Evolutionary conservation across 2,329 filamentous ascomycete genomes (phyloP), one percentile per base, ranked within the genome.

Genomic region (Fusarium newnesense): DNA sequence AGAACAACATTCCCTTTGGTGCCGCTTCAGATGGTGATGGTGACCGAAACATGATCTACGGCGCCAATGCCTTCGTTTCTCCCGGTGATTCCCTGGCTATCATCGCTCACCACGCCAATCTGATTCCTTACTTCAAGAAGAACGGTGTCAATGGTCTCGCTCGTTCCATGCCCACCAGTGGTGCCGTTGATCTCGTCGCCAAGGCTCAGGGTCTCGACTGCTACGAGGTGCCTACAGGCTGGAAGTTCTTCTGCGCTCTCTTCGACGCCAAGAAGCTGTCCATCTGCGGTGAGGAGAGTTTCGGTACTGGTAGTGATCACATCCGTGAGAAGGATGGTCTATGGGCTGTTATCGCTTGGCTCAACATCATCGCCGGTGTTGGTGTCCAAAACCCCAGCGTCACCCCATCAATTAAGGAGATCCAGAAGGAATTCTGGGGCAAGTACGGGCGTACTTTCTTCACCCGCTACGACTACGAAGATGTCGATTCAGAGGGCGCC

Each of bases 31-130:
- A 99, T 77, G 96, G 96, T 77, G 96, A 99, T 79, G 96, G 96
- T 79, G 96, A 99, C 87, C 94, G 96, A 78, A 99, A 99, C 91
- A 99, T 99, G 96, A 99, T 99, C 81, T 99, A 99, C 85, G 96
- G 96, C 72, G 95, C 96, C 75, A 96, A 97, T 80, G 91, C 93
- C 49, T 99, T 99, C 80, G 96, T 99, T 70, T 98, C 96, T 12
- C 96, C 96, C 12, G 96, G 96, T 80, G 96, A 99, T 87, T 97
- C 94, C 79, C 88, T 99, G 79, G 96, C 96, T 80, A 99, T 99
- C 82, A 99, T 99, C 80, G 95, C 96, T 54, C 96, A 99, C 87
- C 93, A 99, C 82, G 95, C 96, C 76, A 90, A 97, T 78, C 90
- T 97, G 69, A 99, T 99, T 79, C 96, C 96, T 67, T 99, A 97